phyloP scores from a whole-genome alignment of 1,139 yeast genomes.

The Candida frijolesensis region DNA sequence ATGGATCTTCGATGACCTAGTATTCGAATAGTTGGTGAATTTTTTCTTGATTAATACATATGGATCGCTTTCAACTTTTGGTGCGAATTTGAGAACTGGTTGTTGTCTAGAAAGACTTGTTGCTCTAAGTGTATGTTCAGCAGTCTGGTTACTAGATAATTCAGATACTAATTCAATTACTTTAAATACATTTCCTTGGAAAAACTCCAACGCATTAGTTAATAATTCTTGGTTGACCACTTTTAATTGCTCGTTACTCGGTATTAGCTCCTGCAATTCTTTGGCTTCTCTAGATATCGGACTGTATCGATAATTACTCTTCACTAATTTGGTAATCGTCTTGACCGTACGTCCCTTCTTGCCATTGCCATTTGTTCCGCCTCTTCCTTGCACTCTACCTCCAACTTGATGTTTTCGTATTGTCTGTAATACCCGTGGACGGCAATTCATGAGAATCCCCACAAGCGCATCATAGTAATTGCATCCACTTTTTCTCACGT shows the following conservation, averaged over 20 bases:
- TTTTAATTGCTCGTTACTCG: constrained; percentile 25
- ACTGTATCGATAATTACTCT: constrained; percentile 16
- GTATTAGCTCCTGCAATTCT: constrained; percentile 22
- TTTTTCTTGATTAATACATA: constrained; percentile 5
- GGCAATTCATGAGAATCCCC: constrained; percentile 28
- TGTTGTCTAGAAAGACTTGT: background rate
- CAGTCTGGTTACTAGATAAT: constrained; percentile 5
- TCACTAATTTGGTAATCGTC: constrained; percentile 1
- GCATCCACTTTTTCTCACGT: constrained; percentile 18
- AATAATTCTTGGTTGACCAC: constrained; percentile 34
- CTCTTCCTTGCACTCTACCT: constrained; percentile 9
- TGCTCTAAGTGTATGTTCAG: constrained; percentile 1
- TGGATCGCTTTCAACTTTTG: constrained; percentile 4
- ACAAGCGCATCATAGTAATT: constrained; percentile 28
- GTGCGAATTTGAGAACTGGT: background rate
- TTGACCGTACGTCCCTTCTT: constrained; percentile 25
- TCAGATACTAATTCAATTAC: constrained; percentile 27
- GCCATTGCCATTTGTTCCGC: constrained; percentile 25
- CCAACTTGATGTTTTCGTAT: constrained; percentile 4
- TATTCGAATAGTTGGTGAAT: constrained; percentile 5
- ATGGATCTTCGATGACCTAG: background rate
- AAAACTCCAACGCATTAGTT: constrained; percentile 37
- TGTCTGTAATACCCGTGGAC: constrained; percentile 10
- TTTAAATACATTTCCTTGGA: constrained; percentile 39
- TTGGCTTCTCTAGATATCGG: constrained; percentile 18